Conservation (phyloP, 1,284 basidiomycete species). For the Tylopilus sp. region DNA sequence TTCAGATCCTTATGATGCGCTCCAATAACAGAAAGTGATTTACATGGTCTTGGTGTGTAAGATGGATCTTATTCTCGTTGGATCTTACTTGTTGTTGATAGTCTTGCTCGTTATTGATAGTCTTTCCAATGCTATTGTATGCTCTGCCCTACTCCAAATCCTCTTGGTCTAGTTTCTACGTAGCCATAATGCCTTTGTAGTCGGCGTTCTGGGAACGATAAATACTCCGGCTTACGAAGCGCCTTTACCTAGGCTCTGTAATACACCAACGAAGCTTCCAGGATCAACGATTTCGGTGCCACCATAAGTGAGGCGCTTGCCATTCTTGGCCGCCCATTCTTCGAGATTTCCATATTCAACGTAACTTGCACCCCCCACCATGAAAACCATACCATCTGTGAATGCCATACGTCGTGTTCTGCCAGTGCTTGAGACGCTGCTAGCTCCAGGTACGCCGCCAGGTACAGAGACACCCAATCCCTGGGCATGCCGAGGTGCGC, state of each 20-base stretch:
- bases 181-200: neutral
- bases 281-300: conserved; percentile 95
- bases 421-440: conserved; percentile 42
- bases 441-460: conserved; percentile 40
- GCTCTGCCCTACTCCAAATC: neutral
- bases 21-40: conserved; percentile 47
- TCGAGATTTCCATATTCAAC: conserved; percentile 96
- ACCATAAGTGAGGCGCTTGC: conserved; percentile 89
- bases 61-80: neutral
- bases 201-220: neutral
- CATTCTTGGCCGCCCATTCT: conserved; percentile 81
- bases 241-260: conserved; percentile 60
- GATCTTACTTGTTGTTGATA: conserved; percentile 1
- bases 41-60: neutral
- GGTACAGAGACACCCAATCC: conserved; percentile 51
- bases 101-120: conserved; percentile 1
- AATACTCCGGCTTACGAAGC: conserved; percentile 8
- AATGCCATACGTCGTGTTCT: conserved; percentile 75
- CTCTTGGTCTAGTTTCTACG: neutral
- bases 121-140: conserved; percentile 1
- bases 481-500: conserved; percentile 59
- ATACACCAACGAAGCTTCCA: conserved; percentile 70
- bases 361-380: conserved; percentile 96
- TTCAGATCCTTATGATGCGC: conserved; percentile 76
- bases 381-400: conserved; percentile 86